Evolutionary conservation across 805 yeast genomes (phyloP).

Genomic region (Starmera dryadoides): DNA sequence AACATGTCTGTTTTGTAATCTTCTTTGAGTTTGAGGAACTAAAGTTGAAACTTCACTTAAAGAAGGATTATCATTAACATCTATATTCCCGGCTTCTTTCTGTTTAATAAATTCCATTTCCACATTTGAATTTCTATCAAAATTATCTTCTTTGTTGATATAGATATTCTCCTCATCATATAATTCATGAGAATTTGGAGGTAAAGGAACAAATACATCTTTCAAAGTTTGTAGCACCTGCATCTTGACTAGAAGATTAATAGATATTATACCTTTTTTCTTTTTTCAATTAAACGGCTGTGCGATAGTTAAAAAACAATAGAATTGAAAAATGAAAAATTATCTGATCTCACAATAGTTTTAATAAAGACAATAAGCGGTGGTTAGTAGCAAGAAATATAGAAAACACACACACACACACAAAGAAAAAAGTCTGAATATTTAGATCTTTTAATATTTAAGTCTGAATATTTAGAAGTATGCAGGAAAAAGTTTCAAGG

Average conservation of each 20-base stretch:
- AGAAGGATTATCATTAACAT: constrained; percentile 3
- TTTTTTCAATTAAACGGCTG: too few relatives aligned
- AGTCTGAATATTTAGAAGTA: too few relatives aligned
- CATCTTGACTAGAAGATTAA: background rate
- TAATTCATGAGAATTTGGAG: constrained; percentile 1
- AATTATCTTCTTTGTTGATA: background rate
- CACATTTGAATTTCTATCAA: background rate
- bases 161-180: background rate
- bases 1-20: constrained; percentile 61
- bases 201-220: constrained; percentile 16
- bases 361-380: too few relatives aligned
- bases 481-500: too few relatives aligned
- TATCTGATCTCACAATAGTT: too few relatives aligned
- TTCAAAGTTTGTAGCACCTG: constrained; percentile 4
- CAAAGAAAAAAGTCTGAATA: too few relatives aligned
- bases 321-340: too few relatives aligned
- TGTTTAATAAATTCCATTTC: background rate
- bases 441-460: too few relatives aligned
- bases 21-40: constrained; percentile 33
- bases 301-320: too few relatives aligned
- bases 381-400: too few relatives aligned
- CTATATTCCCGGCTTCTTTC: background rate
- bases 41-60: constrained; percentile 15
- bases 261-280: too few relatives aligned
- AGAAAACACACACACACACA: too few relatives aligned